Percentiles rank a stretch among this genome's conserved stretches.
phyloP scores from a whole-genome alignment of 371 early-diverging fungal genomes.

The Entomophthora muscae region DNA sequence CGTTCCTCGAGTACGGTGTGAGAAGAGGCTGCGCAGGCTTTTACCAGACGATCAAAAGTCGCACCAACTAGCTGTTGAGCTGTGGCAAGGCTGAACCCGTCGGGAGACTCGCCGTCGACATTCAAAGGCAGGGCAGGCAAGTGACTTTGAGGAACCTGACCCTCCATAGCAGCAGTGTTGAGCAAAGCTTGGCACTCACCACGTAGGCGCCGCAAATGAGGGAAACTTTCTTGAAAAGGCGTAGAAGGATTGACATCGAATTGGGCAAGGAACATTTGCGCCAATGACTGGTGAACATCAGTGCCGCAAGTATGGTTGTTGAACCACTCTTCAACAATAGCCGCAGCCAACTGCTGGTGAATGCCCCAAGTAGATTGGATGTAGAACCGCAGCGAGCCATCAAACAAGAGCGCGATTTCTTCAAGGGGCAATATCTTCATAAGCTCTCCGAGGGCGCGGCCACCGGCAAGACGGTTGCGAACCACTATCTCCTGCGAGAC shows the following conservation, averaged over 20 bases:
- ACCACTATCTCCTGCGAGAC: conserved; percentile 55
- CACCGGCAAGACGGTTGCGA: conserved; percentile 60
- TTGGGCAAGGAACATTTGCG: conserved; percentile 24
- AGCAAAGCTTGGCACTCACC: conserved; percentile 51
- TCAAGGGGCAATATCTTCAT: conserved; percentile 46
- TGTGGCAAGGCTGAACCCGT: conserved; percentile 39
- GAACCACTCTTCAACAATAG: conserved; percentile 72
- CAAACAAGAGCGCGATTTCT: conserved; percentile 14
- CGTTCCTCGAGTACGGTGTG: conserved; percentile 30
- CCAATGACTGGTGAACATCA: conserved; percentile 20
- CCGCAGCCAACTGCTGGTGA: conserved; percentile 58
- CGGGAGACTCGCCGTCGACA: conserved; percentile 22
- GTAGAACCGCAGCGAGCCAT: conserved; percentile 11
- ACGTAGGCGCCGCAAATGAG: conserved; percentile 47
- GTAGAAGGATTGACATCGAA: conserved; percentile 3
- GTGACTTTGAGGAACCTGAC: conserved; percentile 21
- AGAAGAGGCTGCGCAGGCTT: conserved; percentile 17
- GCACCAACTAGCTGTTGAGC: conserved; percentile 32
- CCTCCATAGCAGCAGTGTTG: conserved; percentile 33
- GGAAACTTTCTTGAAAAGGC: conserved; percentile 38
- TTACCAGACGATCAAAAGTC: conserved; percentile 23
- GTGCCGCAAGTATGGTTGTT: conserved; percentile 28
- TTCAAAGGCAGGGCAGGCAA: conserved; percentile 40
- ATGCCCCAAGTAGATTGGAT: conserved; percentile 56
- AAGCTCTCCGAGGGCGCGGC: conserved; percentile 60